Percentiles rank a stretch among this genome's conserved stretches.
Evolutionary conservation across 129 eudicot species (phyloP).

Genomic region (Erigeron canadensis): DNA sequence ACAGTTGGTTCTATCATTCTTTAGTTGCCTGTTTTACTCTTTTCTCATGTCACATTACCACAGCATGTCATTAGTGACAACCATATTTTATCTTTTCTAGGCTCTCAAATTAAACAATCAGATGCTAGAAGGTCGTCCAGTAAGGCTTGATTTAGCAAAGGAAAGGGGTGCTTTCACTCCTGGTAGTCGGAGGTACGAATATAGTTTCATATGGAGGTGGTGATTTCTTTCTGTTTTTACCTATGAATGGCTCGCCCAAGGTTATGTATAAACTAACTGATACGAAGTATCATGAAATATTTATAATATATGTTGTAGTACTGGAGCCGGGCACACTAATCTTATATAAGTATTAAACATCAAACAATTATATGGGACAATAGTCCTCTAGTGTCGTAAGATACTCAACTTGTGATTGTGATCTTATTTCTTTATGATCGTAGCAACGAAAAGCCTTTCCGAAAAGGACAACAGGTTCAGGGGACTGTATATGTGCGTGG

Average conservation of each 20-base stretch:
- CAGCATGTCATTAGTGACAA: background rate
- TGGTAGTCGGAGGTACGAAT: conserved; percentile 43
- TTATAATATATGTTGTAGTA: no score
- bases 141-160: conserved; percentile 58
- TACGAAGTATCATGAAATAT: no score
- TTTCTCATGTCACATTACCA: no score
- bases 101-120: conserved; percentile 52
- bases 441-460: conserved; percentile 43
- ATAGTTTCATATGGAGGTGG: no score
- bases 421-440: background rate
- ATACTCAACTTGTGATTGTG: background rate
- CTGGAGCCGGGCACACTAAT: no score
- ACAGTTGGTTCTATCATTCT: no score
- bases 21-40: no score
- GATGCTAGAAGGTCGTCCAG: conserved; percentile 42
- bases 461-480: conserved; percentile 41
- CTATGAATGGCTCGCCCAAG: no score
- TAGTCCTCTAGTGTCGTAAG: background rate
- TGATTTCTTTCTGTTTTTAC: no score
- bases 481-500: conserved; percentile 66
- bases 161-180: conserved; percentile 69
- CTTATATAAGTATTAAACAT: no score
- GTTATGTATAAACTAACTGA: no score
- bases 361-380: no score
- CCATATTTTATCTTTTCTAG: conserved; percentile 6